Evolutionary conservation across 257 asterid species (phyloP), one percentile per base, ranked within the genome.

Genomic region (Solanum appendiculatum): DNA sequence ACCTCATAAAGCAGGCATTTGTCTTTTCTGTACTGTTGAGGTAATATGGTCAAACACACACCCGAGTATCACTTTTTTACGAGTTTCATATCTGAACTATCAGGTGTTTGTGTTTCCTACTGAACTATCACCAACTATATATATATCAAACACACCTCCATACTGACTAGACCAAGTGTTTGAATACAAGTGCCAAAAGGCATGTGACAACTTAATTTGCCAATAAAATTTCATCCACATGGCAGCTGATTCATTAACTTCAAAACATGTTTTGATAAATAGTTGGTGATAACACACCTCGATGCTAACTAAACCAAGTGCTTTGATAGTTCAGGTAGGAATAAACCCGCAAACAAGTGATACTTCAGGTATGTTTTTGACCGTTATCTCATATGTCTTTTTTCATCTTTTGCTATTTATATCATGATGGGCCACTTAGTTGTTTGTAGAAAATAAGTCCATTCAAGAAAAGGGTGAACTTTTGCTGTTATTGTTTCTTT

Each of bases 1-100:
- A 89, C 92, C 92, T 87, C 89, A 46, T 88, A 88, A 90, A 90
- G 86, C 77, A 86, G 37, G 89, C 86, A 78, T 58, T 69, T 85
- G 88, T 86, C 85, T 48, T 82, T 82, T 88, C 20, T 74, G 86
- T 87, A 73, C 48, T 86, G 7, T 82, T 77, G 34, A n/a, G 75
- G 77, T 69, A 51, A 23, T 51, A 54, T 18, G 63, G 63, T 64
- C 1, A 64, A 64, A 64, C 25, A 64, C 4, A 25, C 34, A 25
- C 5, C 0, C 12, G 9, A 4, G 36, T 12, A 25, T 64, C 36
- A 12, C 20, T 25, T 64, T 25, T 64, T 25, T 5, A 6, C 36
- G 20, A 25, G 72, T 64, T 12, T 12, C 72, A 5, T 64, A 64
- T 64, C 2, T 64, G 2, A 5, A 64, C 20, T 27, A 27, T 64